Base-by-base conservation (phyloP, 148 eudicot genomes). In the Polygonum maritimum region DNA sequence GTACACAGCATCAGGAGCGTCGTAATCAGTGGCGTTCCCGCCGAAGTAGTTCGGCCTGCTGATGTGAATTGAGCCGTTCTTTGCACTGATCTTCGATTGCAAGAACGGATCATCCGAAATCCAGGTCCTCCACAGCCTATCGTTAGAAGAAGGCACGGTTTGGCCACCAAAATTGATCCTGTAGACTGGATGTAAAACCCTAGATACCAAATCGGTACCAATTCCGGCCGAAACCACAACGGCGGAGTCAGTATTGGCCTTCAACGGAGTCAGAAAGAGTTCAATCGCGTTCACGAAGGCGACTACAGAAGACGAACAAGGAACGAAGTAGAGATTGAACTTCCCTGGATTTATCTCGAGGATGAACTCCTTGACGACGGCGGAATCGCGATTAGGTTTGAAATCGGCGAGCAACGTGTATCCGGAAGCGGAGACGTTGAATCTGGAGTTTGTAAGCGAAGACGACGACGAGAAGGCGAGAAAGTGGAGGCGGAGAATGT, bases 281-380 rank as follows among this genome's bases (percentile, higher is more conserved):
- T 89, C 92, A n/a, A 87, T 79, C 0, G 88, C 90, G 69, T 82
- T 89, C 19, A 85, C 80, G 52, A 87, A 89, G 41, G 87, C 92
- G 0, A 77, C 31, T 2, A 48, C 71, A 9, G 82, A 22, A 22
- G 35, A 31, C 7, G 33, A 12, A 33, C 33, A 36, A 1, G 91
- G 89, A 22, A 18, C 39, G 58, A 89, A 87, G 39, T 31, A 19
- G 55, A 89, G 62, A 58, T 4, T 47, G 5, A 87, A 78, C 47
- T 79, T 36, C 33, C 77, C 75, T 2, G 4, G 35, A 60, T 80
- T 14, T 5, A 33, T 9, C 2, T 3, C 6, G 19, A 67, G 11
- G 21, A 67, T 6, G 71, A 67, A 67, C 45, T 67, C 71, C 71
- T 67, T 16, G 71, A 67, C 14, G 10, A 6, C 41, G 3, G 16